Evolutionary conservation across 2,329 filamentous ascomycete species (phyloP), one percentile per base, ranked within the genome.

Genomic region (Aspergillus bombycis): DNA sequence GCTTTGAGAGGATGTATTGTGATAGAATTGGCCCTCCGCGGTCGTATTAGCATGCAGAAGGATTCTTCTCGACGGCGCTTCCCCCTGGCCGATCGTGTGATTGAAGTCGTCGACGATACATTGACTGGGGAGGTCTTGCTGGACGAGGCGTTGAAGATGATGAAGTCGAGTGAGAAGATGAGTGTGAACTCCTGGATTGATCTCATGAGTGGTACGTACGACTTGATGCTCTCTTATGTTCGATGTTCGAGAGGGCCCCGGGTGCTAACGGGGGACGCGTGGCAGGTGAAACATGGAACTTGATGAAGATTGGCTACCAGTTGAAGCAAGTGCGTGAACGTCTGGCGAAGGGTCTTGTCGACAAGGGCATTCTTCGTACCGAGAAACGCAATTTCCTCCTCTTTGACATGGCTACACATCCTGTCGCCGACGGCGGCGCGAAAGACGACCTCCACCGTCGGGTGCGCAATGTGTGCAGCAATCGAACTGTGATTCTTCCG

Each of bases 221-320:
- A 48, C 23, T 36, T 8, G 32, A 61, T 63, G 3, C 60, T 43
- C 41, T n/a, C 38, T n/a, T n/a, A 54, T 34, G 12, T 14, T 30
- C n/a, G 32, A 14, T 32, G 21, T 5, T 14, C 4, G 12, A 28
- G 16, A 58, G 26, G 10, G n/a, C 19, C 16, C 5, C 11, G 48
- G 28, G 28, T 34, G 46, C 53, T 63, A 63, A 60, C 41, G 30
- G 46, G 36, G 36, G 61, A 69, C 54, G 60, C 34, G 66, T 64
- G 53, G 61, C 63, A 98, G 94, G 95, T 78, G 95, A 99, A 81
- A 99, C 95, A 61, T 99, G 95, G 95, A 99, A 99, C 78, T 84
- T 99, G 69, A 98, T 99, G 95, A 99, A 99, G 85, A 99, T 99
- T 73, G 95, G 95, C 78, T 99, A 99, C 81, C 95, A 99, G 84